phyloP scores from a whole-genome alignment of 2,329 filamentous ascomycete genomes.

The Cytospora piceicola region DNA sequence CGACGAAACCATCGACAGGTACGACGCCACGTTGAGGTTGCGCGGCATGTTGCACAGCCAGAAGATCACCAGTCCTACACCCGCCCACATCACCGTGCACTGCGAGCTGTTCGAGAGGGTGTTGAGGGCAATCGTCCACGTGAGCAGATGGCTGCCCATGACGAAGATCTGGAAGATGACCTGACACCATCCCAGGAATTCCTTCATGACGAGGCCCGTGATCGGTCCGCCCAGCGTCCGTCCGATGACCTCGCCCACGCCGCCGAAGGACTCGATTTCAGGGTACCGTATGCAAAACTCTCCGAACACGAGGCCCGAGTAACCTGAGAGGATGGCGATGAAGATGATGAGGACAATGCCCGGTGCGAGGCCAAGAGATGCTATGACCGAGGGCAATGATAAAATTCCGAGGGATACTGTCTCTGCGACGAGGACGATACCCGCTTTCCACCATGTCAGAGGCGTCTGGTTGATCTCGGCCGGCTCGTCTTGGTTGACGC shows the following conservation, averaged over 20 bases:
- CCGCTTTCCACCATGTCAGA: slow-evolving; percentile 43
- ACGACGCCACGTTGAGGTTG: slow-evolving; percentile 65
- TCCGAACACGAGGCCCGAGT: slow-evolving; percentile 57
- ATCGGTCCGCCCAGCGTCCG: slow-evolving; percentile 40
- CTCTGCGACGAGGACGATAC: slow-evolving; percentile 49
- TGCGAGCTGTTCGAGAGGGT: slow-evolving; percentile 61
- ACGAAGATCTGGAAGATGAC: slow-evolving; percentile 68
- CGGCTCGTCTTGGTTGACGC: slow-evolving; percentile 28
- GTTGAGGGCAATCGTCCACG: slow-evolving; percentile 70
- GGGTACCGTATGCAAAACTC: slow-evolving; percentile 74
- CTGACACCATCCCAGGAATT: slow-evolving; percentile 63
- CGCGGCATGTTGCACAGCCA: slow-evolving; percentile 63
- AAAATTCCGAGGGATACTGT: slow-evolving; percentile 59
- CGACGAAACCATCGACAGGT: slow-evolving; percentile 60
- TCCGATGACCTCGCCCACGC: slow-evolving; percentile 63
- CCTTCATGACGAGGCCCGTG: slow-evolving; percentile 58
- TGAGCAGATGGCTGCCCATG: slow-evolving; percentile 71
- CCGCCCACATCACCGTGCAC: slow-evolving; percentile 67
- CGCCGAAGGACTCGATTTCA: slow-evolving; percentile 68
- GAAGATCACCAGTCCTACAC: slow-evolving; percentile 62
- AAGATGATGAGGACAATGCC: slow-evolving; percentile 74
- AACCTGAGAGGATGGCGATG: slow-evolving; percentile 69
- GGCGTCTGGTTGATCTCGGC: slow-evolving; percentile 28
- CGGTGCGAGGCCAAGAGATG: slow-evolving; percentile 70
- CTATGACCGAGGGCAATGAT: slow-evolving; percentile 76